Conservation (phyloP, 257 asterid genomes). For the Solanum paucissectum region DNA sequence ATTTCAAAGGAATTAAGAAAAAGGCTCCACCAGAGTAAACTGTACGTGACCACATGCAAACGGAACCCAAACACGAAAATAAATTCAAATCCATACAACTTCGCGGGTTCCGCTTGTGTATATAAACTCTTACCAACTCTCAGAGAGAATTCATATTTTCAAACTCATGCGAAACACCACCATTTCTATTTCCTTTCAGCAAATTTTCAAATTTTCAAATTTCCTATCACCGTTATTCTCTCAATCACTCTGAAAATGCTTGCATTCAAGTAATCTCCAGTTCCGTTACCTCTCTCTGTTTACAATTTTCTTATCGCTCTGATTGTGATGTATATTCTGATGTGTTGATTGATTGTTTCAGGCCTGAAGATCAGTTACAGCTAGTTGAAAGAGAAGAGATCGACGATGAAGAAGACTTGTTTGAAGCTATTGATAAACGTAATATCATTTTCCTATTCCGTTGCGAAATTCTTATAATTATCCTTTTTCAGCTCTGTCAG, state of each 20-base stretch:
- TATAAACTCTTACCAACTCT: neutral
- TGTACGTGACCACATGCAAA: neutral
- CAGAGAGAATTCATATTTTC: neutral
- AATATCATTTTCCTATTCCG: neutral
- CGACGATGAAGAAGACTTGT: conserved; percentile 89
- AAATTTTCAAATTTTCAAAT: neutral
- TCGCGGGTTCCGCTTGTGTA: conserved; percentile 19
- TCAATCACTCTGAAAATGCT: conserved; percentile 24
- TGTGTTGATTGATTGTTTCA: conserved; percentile 19
- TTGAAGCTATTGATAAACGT: conserved; percentile 42
- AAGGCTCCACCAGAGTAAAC: neutral
- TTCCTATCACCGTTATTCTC: neutral
- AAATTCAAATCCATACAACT: neutral
- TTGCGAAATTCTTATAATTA: neutral
- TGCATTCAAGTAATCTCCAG: conserved; percentile 52
- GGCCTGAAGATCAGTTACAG: conserved; percentile 92
- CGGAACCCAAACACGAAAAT: conserved; percentile 16
- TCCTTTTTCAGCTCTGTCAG: neutral
- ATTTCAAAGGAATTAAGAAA: neutral
- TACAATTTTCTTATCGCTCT: neutral
- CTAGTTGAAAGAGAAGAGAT: conserved; percentile 77
- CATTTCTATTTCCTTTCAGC: conserved; percentile 7
- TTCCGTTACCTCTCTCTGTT: neutral
- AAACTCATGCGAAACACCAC: conserved; percentile 10
- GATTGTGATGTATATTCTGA: neutral